These are phyloP conservation scores for Talaromyces sp. DNA, from an alignment of 2,329 filamentous ascomycete species.

Conservation along the genomic window DNA sequence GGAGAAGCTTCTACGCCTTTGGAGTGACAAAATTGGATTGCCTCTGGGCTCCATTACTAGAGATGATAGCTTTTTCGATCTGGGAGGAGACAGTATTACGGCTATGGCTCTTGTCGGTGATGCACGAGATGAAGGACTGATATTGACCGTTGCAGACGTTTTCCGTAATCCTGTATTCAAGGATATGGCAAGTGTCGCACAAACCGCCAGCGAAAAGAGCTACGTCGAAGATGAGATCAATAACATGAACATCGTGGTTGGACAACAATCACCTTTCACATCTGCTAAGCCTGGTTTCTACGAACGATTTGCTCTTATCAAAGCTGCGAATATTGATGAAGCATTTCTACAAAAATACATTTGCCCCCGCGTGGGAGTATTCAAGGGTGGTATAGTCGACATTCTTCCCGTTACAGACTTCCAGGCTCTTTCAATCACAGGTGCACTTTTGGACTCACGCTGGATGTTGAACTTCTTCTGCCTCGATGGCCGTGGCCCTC, in stretches of 20 bases:
- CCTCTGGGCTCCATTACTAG: constrained; percentile 32
- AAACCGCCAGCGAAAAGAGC: constrained; percentile 22
- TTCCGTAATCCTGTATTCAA: constrained; percentile 42
- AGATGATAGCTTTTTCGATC: constrained; percentile 42
- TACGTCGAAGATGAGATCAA: constrained; percentile 21
- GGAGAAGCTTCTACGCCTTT: constrained; percentile 36
- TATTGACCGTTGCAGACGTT: constrained; percentile 43
- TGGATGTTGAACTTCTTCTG: constrained; percentile 54
- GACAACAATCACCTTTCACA: constrained; percentile 17
- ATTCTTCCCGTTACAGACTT: constrained; percentile 56
- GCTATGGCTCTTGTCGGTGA: constrained; percentile 42
- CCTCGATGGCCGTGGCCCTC: constrained; percentile 49
- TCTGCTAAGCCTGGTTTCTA: constrained; percentile 16
- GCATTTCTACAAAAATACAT: constrained; percentile 49
- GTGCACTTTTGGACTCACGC: constrained; percentile 34
- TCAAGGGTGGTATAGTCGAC: constrained; percentile 52
- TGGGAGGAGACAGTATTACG: constrained; percentile 41
- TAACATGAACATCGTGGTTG: constrained; percentile 22
- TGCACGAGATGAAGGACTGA: constrained; percentile 38
- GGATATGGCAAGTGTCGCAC: constrained; percentile 36
- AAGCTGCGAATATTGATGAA: constrained; percentile 19
- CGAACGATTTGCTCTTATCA: constrained; percentile 19
- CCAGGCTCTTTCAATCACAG: constrained; percentile 37
- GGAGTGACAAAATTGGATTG: constrained; percentile 36
- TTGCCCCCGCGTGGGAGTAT: constrained; percentile 50